phyloP scores from a whole-genome alignment of 2,329 filamentous ascomycete species.

The Orbilia brochopaga region DNA sequence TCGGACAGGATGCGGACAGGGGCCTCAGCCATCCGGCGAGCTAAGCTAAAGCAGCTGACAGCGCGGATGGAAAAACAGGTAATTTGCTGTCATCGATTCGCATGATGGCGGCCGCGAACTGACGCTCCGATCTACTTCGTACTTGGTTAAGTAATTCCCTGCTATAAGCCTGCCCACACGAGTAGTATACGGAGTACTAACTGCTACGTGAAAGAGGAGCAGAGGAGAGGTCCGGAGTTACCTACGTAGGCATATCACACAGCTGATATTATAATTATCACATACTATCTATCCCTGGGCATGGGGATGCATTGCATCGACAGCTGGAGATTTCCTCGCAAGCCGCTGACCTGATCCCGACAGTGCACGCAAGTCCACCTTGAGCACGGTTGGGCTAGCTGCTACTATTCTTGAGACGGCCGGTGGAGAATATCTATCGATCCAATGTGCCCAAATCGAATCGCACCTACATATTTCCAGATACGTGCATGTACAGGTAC shows the following conservation, averaged over 20 bases:
- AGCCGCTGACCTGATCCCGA: conserved; percentile 21
- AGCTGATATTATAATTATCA: conserved; percentile 9
- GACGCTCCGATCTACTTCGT: neutral
- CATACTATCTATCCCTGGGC: conserved; percentile 5
- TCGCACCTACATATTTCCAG: neutral
- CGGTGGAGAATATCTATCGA: conserved; percentile 25
- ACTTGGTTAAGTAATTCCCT: neutral
- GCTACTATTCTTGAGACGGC: conserved; percentile 9
- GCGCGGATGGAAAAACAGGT: neutral
- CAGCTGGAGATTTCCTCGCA: neutral
- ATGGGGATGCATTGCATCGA: conserved; percentile 8
- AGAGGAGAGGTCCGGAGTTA: neutral
- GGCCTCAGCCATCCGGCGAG: neutral
- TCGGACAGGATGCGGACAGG: neutral
- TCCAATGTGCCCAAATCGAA: conserved; percentile 8
- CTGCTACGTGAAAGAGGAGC: neutral
- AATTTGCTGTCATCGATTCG: neutral
- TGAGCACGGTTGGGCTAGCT: conserved; percentile 11
- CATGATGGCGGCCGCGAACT: neutral
- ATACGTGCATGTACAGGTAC: conserved; percentile 24
- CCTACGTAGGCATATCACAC: neutral
- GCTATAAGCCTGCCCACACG: neutral
- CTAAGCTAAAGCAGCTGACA: neutral
- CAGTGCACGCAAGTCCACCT: conserved; percentile 36
- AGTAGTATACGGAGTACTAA: too few relatives aligned